Evolutionary conservation across 805 yeast genomes (phyloP).

Genomic region (Suhomyces emberorum): DNA sequence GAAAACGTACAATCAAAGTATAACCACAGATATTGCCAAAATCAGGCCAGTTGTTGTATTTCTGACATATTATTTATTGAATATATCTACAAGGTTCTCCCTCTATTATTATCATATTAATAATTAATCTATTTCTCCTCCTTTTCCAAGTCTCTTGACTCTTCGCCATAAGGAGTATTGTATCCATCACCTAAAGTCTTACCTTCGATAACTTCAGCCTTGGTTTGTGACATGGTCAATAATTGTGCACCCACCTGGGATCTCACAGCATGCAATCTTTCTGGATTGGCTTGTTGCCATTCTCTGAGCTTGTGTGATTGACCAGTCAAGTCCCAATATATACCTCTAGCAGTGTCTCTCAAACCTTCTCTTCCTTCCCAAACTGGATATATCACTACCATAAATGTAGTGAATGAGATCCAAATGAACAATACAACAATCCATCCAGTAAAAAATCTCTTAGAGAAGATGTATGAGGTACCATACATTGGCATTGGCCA

Average conservation of each 20-base stretch:
- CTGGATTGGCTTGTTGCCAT: conserved; percentile 77
- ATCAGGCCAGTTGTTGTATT: too few relatives aligned
- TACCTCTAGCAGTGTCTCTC: conserved; percentile 63
- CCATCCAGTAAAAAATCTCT: conserved; percentile 85
- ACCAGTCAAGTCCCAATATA: conserved; percentile 83
- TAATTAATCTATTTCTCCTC: conserved; percentile 14
- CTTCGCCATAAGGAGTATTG: conserved; percentile 3
- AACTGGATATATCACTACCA: conserved; percentile 67
- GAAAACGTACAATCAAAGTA: too few relatives aligned
- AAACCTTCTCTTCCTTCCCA: conserved; percentile 72
- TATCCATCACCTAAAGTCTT: conserved; percentile 16
- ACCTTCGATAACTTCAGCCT: conserved; percentile 24
- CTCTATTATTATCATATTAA: not conserved
- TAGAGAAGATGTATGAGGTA: conserved; percentile 67
- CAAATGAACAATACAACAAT: conserved; percentile 76
- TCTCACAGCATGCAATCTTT: conserved; percentile 68
- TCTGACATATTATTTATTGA: too few relatives aligned
- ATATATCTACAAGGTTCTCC: too few relatives aligned
- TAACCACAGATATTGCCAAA: too few relatives aligned
- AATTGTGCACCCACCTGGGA: conserved; percentile 51
- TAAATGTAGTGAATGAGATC: conserved; percentile 64
- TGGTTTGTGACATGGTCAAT: conserved; percentile 14
- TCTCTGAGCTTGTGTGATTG: conserved; percentile 66
- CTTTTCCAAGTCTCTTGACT: conserved; percentile 14
- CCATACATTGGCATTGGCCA: conserved; percentile 99